A percentile compares a stretch with the other conserved stretches of the same genome.
Evolutionary conservation across 257 asterid species (phyloP).

Genomic region (Nicotiana noctiflora): DNA sequence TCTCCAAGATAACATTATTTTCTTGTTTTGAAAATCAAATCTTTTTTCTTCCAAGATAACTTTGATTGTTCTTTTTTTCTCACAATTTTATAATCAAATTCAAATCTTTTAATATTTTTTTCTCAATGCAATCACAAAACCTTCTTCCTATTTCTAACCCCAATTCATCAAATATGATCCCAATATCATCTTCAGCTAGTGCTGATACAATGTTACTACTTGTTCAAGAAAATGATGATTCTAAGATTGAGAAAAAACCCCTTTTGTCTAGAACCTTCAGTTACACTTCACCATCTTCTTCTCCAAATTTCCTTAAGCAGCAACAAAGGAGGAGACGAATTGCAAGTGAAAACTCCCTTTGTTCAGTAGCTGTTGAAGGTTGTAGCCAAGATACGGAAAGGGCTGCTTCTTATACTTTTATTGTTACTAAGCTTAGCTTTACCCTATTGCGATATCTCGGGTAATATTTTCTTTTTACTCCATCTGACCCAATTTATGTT

Average conservation of each 20-base stretch:
- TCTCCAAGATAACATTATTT: background rate
- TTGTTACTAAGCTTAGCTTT: slow-evolving; percentile 50
- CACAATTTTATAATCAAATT: background rate
- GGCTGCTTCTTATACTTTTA: slow-evolving; percentile 51
- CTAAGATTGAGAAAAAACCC: slow-evolving; percentile 45
- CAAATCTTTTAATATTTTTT: background rate
- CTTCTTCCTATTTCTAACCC: slow-evolving; percentile 18
- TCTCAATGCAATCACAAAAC: background rate
- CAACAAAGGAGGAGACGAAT: slow-evolving; percentile 62
- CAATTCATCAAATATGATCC: background rate
- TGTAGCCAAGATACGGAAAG: slow-evolving; percentile 31
- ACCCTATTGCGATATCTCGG: slow-evolving; percentile 65
- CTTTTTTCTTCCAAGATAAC: background rate
- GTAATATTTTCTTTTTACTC: slow-evolving; percentile 25
- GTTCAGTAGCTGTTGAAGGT: slow-evolving; percentile 19
- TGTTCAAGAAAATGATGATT: slow-evolving; percentile 29
- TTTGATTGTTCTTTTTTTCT: background rate
- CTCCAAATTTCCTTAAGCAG: slow-evolving; percentile 33
- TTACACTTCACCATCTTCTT: slow-evolving; percentile 21
- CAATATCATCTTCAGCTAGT: slow-evolving; percentile 10
- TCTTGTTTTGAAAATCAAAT: background rate
- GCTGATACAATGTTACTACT: slow-evolving; percentile 25
- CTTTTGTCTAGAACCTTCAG: slow-evolving; percentile 55
- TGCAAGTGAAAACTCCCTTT: slow-evolving; percentile 49
- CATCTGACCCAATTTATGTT: no score